Evolutionary conservation across 2,329 filamentous ascomycete species (phyloP), one percentile per base, ranked within the genome.

Genomic region (Alternaria sp.): DNA sequence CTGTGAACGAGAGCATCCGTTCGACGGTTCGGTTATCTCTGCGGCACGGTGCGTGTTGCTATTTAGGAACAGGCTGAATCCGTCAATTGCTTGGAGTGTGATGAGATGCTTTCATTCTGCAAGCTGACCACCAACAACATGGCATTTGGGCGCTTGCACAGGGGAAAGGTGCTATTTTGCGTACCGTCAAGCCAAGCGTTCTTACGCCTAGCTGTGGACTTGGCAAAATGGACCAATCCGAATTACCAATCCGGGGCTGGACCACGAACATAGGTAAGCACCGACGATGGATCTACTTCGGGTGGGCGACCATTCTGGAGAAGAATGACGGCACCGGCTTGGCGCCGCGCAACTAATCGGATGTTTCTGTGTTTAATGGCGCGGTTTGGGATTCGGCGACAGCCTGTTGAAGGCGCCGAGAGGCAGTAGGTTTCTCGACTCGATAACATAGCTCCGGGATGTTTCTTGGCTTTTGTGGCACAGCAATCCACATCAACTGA

Each of bases 371-470:
- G 37, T 44, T 23, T 21, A 44, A 50, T 30, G 25, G 14, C 51
- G 37, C 18, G 14, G 28, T 51, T 37, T 23, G 49, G 43, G 18
- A 21, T 26, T 43, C 20, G 15, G 33, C 25, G 37, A 50, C 28
- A 47, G 33, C 23, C 18, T 57, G 11, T 21, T 15, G 18, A 18
- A 43, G 51, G 41, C 49, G 44, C 30, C 25, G 30, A 56, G 15
- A 26, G 41, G 10, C 50, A 10, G 37, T 41, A 41, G n/a, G 30
- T 54, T 61, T 57, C 58, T 61, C 45, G 44, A 57, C 54, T 41
- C 28, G 28, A 49, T 11, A 30, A 50, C 25, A 44, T 57, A 50
- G 23, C 55, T 50, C 53, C 44, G 18, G 33, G 33, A 10, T 11
- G 25, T 20, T 18, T 25, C n/a, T 14, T 54, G 44, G 18, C 58